Base-by-base conservation (phyloP, 116 monocot species). In the Thalassia testudinum region DNA sequence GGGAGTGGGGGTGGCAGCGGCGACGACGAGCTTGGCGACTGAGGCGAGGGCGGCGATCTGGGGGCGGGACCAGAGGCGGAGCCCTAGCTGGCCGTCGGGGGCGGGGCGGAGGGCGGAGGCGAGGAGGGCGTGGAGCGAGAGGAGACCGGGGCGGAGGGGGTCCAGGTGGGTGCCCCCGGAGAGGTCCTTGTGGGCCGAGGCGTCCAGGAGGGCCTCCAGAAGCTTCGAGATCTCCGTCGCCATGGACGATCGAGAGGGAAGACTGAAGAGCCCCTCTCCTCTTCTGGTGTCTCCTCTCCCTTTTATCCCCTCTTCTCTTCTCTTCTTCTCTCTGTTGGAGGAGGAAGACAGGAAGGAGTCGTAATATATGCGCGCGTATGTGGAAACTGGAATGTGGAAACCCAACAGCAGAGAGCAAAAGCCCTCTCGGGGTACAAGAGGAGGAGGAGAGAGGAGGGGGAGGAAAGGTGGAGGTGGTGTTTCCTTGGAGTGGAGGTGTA, bases 31-130 rank as follows among this genome's bases (percentile, higher is more conserved):
- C 62, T 53, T 65, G 1, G 70, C 72, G 16, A 70, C 71, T 11
- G 60, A 37, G 15, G 72, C 44, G 18, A 78, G 67, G 26, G 78
- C 67, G 17, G 76, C 87, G 60, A 82, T 74, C 79, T 88, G 79
- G 3, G 70, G 37, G 15, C 45, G 61, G 45, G 18, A 78, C 75
- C 81, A 78, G 49, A 43, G 51, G 53, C 72, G 66, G 34, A 66
- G 62, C 47, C 60, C 76, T 0, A 60, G 21, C 24, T 47, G 40
- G 0, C 66, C 67, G 19, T 52, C 75, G 4, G 40, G 72, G 19
- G 27, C 27, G 26, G 30, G 58, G 1, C 37, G 21, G 49, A 72
- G 42, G 50, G 72, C 80, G n/a, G 58, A 22, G 2, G 66, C 69
- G 53, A 89, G 62, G 37, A 75, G 43, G 34, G 65, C 48, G 19